A percentile compares a stretch with the other conserved stretches of the same genome.
phyloP scores from a whole-genome alignment of 352 stramenopile species.

The Phytophthora chlamydospora region DNA sequence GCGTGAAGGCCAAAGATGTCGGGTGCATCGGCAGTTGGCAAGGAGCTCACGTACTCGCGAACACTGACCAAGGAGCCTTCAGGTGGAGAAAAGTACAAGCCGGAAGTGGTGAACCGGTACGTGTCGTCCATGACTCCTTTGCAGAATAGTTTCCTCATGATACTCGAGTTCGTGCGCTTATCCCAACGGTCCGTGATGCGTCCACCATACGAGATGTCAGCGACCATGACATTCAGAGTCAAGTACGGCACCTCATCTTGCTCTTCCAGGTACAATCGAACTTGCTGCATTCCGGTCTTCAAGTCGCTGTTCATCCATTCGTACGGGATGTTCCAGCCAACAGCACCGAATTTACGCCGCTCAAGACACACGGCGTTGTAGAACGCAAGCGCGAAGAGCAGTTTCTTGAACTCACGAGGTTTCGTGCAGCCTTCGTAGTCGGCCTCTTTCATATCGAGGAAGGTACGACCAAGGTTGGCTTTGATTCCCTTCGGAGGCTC shows the following conservation, averaged over 20 bases:
- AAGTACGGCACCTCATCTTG: constrained; percentile 93
- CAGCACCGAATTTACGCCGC: constrained; percentile 93
- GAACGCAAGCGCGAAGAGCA: constrained; percentile 92
- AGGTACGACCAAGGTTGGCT: constrained; percentile 93
- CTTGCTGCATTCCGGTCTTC: constrained; percentile 94
- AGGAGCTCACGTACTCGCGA: constrained; percentile 81
- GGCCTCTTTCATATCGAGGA: constrained; percentile 91
- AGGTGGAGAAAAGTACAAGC: constrained; percentile 78
- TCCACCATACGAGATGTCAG: constrained; percentile 95
- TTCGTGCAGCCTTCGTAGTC: constrained; percentile 92
- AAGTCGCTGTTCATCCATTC: constrained; percentile 97
- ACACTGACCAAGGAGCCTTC: constrained; percentile 63
- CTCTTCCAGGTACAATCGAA: constrained; percentile 94
- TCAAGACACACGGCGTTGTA: constrained; percentile 96
- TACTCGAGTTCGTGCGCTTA: constrained; percentile 94
- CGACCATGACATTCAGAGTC: constrained; percentile 95
- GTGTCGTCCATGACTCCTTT: constrained; percentile 85
- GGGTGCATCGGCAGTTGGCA: constrained; percentile 88
- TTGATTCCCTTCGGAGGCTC: constrained; percentile 93
- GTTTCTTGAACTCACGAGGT: constrained; percentile 89
- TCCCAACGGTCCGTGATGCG: constrained; percentile 95
- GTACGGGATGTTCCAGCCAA: constrained; percentile 97
- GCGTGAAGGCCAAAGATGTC: constrained; percentile 94
- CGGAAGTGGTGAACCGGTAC: constrained; percentile 84
- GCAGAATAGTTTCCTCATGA: constrained; percentile 94